Evolutionary conservation across 2,329 filamentous ascomycete genomes (phyloP), one percentile per base, ranked within the genome.

Genomic region (Achaetomium macrosporum): DNA sequence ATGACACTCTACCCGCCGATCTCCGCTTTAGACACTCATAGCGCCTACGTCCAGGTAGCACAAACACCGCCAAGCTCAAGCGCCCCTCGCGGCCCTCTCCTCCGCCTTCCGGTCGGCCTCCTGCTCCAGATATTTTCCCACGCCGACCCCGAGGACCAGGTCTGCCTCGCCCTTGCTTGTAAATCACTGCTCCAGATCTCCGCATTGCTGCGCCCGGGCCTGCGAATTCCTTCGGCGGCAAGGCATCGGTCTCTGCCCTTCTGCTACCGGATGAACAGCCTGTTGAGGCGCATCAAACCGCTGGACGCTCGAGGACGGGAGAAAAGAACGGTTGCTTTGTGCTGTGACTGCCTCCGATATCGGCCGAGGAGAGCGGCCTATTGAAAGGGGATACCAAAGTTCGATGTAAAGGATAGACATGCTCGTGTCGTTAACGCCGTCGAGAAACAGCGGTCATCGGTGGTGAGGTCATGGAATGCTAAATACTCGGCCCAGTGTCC

Each of bases 161-260:
- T 42, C 41, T 42, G 41, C 41, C 41, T 42, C 41, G 41, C 41
- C 19, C 41, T 42, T 42, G n/a, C 41, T n/a, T 42, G 41, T 20
- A 42, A n/a, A 30, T 20, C 11, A 13, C 41, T 42, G 29, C 41
- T 42, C 41, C 19, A 42, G 41, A 42, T 42, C 20, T 42, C 41
- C 41, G 5, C 2, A 20, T 42, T 12, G 41, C 41, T 42, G 41
- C 17, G 20, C 41, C n/a, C n/a, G n/a, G n/a, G n/a, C n/a, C 30
- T 42, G 41, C 41, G 9, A 20, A 42, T 42, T 20, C 20, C 20
- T 42, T 42, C 41, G 29, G 11, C 41, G 41, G 9, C 19, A 42
- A 29, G n/a, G 30, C 41, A 42, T 42, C 19, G 37, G 19, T 16
- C 12, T 29, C 30, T 33, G 7, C 30, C 30, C 30, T 33, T 8